Percentiles rank a stretch among this genome's conserved stretches.
Conservation (phyloP, 2,329 filamentous ascomycete species). For the Daldinia sp. region DNA sequence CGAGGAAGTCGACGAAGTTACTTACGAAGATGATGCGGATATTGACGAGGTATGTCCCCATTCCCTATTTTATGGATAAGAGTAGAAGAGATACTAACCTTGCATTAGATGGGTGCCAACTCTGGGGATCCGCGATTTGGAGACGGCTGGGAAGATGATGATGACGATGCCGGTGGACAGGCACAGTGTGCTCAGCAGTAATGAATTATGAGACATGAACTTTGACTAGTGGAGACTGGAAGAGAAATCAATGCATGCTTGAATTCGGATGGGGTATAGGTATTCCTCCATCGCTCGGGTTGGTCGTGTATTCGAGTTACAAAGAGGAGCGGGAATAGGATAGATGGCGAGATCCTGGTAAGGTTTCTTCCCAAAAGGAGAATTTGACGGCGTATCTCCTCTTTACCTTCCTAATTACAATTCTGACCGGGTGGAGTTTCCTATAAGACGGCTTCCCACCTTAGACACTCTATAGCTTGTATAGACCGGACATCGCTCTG, state of each 20-base stretch:
- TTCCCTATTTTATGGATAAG: background rate
- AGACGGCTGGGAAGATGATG: slow-evolving; percentile 69
- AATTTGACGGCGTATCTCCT: slow-evolving; percentile 8
- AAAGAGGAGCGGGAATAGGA: background rate
- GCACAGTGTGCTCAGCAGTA: slow-evolving; percentile 80
- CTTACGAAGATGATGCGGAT: slow-evolving; percentile 83
- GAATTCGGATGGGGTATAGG: slow-evolving; percentile 18
- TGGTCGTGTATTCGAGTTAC: background rate
- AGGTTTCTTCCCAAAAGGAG: background rate
- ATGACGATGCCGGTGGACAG: slow-evolving; percentile 70
- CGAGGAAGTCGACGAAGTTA: slow-evolving; percentile 85
- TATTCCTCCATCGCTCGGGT: slow-evolving; percentile 4
- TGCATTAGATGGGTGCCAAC: slow-evolving; percentile 71
- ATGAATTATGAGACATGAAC: slow-evolving; percentile 47
- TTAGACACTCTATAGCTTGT: slow-evolving; percentile 19
- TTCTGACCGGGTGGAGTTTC: slow-evolving; percentile 1
- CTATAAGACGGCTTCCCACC: background rate
- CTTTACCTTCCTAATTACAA: background rate
- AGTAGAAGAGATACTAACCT: slow-evolving; percentile 40
- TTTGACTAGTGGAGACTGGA: slow-evolving; percentile 31
- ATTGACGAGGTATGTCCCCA: slow-evolving; percentile 73
- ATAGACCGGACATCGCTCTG: slow-evolving; percentile 22
- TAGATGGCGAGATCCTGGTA: background rate
- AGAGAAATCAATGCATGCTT: slow-evolving; percentile 19
- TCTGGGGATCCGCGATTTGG: slow-evolving; percentile 73